These are phyloP conservation scores for Cutaneotrichosporon sp. DNA, from an alignment of 1,284 basidiomycete genomes.

Conservation along the genomic window DNA sequence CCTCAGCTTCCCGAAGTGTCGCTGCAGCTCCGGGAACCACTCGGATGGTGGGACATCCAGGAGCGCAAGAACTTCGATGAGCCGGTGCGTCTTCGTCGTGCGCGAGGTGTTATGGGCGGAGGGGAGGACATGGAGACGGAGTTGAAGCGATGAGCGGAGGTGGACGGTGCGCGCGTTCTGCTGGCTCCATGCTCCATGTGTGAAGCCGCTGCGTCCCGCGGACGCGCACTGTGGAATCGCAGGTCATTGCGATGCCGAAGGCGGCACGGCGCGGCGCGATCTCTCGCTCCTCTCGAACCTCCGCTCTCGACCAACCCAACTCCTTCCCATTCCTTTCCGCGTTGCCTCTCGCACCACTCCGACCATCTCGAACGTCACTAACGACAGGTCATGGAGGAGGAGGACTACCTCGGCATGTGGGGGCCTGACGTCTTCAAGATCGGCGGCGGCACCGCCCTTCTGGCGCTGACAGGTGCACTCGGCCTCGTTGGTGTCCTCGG, in stretches of 20 bases:
- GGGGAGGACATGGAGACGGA: neutral
- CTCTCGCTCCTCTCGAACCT: no score
- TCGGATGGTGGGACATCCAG: conserved; percentile 78
- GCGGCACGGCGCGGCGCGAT: no score
- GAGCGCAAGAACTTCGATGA: conserved; percentile 83
- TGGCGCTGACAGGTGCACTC: conserved; percentile 37
- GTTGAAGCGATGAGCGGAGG: neutral
- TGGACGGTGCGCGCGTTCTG: no score
- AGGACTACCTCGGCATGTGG: conserved; percentile 84
- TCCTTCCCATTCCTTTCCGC: neutral
- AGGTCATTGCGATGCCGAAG: no score
- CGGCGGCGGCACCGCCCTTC: conserved; percentile 36
- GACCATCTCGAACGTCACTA: conserved; percentile 6
- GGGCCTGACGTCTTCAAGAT: conserved; percentile 66
- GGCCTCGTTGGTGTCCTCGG: conserved; percentile 38
- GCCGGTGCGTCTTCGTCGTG: conserved; percentile 58
- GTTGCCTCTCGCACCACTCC: neutral
- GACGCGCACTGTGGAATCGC: no score
- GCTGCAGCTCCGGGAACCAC: conserved; percentile 65
- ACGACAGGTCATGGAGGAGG: conserved; percentile 72
- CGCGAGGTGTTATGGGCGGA: neutral
- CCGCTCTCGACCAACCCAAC: neutral
- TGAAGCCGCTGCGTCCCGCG: no score
- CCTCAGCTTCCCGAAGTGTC: conserved; percentile 72
- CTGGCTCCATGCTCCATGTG: no score